phyloP scores from a whole-genome alignment of 768 basidiomycete species.

The Tulasnella sp. region DNA sequence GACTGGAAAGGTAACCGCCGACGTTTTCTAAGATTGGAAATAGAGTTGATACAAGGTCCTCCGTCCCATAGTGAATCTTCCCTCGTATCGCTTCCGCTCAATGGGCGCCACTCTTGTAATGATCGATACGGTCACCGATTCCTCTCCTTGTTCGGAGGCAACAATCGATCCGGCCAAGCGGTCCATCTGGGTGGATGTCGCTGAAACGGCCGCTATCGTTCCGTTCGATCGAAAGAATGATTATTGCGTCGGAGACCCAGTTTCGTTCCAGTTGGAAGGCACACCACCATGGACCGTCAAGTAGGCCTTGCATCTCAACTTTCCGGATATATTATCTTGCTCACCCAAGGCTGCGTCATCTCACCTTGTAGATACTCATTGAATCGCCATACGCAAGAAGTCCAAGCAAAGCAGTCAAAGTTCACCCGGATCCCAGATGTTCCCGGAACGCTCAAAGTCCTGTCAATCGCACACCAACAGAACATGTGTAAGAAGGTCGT shows the following conservation, averaged over 20 bases:
- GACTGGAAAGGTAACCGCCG: constrained; percentile 44
- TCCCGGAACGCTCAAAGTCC: constrained; percentile 74
- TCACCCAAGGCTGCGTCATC: constrained; percentile 6
- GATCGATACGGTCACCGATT: constrained; percentile 70
- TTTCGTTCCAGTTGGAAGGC: constrained; percentile 90
- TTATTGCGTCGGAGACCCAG: constrained; percentile 80
- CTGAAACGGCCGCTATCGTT: constrained; percentile 87
- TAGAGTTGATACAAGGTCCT: too few relatives aligned
- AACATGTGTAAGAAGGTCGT: constrained; percentile 82
- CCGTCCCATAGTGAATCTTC: too few relatives aligned
- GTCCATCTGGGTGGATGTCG: constrained; percentile 82
- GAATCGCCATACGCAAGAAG: constrained; percentile 60
- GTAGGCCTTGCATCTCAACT: constrained; percentile 35
- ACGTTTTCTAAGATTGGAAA: background rate
- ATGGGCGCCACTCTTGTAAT: constrained; percentile 73
- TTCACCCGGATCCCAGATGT: constrained; percentile 79
- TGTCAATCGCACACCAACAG: constrained; percentile 84
- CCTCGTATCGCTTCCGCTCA: constrained; percentile 60
- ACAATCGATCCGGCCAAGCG: constrained; percentile 48
- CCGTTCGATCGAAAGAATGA: constrained; percentile 70
- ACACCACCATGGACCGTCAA: constrained; percentile 86
- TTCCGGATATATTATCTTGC: background rate
- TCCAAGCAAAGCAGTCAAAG: constrained; percentile 67
- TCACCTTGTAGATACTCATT: constrained; percentile 56
- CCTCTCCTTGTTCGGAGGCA: constrained; percentile 70